phyloP scores from a whole-genome alignment of 2,329 filamentous ascomycete species.

The Colletotrichum australisinense region DNA sequence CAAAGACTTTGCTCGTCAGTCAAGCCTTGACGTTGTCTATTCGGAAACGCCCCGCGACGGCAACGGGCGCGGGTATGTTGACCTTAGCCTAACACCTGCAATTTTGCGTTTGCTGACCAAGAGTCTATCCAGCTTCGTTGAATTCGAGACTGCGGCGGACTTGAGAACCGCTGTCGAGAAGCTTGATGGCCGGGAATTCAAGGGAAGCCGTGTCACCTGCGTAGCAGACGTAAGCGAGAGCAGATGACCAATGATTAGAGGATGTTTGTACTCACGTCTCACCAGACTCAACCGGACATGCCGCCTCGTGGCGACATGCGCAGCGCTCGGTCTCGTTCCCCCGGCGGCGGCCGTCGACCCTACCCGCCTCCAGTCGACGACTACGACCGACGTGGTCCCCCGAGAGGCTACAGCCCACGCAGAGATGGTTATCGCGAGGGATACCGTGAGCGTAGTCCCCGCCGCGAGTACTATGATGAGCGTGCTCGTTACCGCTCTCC shows the following conservation, averaged over 20 bases:
- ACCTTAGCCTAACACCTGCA: not conserved
- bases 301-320: slow-evolving; percentile 75
- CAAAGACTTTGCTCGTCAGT: slow-evolving; percentile 98
- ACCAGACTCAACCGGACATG: slow-evolving; percentile 82
- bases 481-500: slow-evolving; percentile 84
- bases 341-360: slow-evolving; percentile 69
- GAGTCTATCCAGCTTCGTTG: slow-evolving; percentile 79
- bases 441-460: slow-evolving; percentile 89
- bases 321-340: slow-evolving; percentile 82
- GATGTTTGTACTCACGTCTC: slow-evolving; percentile 16
- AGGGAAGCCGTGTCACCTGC: slow-evolving; percentile 87
- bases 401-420: slow-evolving; percentile 86
- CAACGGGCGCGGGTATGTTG: slow-evolving; percentile 86
- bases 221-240: slow-evolving; percentile 80
- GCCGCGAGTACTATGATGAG: slow-evolving; percentile 89
- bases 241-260: slow-evolving; percentile 2
- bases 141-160: slow-evolving; percentile 94
- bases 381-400: slow-evolving; percentile 85
- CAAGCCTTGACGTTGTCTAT: slow-evolving; percentile 97
- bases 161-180: slow-evolving; percentile 93
- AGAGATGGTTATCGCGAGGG: slow-evolving; percentile 73
- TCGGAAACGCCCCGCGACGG: slow-evolving; percentile 94
- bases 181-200: slow-evolving; percentile 92
- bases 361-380: slow-evolving; percentile 78
- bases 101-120: not conserved